A percentile compares a stretch with the other conserved stretches of the same genome.
Conservation (phyloP, 257 asterid species). For the Primulina huaijiensis region DNA sequence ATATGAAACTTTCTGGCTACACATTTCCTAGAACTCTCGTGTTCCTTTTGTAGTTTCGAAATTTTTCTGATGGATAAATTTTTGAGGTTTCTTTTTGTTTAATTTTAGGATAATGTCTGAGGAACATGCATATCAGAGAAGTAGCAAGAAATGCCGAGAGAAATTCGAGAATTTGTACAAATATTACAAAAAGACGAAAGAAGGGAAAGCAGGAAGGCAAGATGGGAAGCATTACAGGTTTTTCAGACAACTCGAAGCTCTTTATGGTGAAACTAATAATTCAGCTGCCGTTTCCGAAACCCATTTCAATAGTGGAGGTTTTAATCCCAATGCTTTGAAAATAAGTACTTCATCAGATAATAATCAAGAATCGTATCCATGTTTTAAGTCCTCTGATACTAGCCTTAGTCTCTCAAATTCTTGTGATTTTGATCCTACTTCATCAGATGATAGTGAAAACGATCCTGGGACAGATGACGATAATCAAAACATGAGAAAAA, state of each 20-base stretch:
- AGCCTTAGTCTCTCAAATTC: conserved; percentile 79
- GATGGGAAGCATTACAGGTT: conserved; percentile 95
- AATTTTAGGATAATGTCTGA: conserved; percentile 79
- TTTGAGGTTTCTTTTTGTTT: not conserved
- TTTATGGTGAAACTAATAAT: conserved; percentile 60
- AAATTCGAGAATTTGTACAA: conserved; percentile 93
- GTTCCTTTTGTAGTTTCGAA: conserved; percentile 31
- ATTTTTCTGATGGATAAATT: too few species aligned
- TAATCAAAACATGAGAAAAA: conserved; percentile 34
- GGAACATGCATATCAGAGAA: conserved; percentile 84
- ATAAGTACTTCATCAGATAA: conserved; percentile 20
- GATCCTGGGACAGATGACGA: conserved; percentile 22
- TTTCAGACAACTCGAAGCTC: conserved; percentile 94
- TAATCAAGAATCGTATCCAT: conserved; percentile 40
- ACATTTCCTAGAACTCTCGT: conserved; percentile 44
- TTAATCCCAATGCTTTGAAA: conserved; percentile 22
- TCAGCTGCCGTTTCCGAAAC: conserved; percentile 39
- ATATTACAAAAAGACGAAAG: conserved; percentile 95
- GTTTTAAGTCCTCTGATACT: conserved; percentile 46
- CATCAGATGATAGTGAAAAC: conserved; percentile 49
- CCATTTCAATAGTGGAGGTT: conserved; percentile 21
- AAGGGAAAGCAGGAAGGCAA: conserved; percentile 94
- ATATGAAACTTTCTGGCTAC: conserved; percentile 30
- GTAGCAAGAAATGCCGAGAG: conserved; percentile 96
- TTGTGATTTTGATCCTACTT: conserved; percentile 51